Evolutionary conservation across 345 rosid species (phyloP), one percentile per base, ranked within the genome.

Genomic region (Aurinia saxatilis): DNA sequence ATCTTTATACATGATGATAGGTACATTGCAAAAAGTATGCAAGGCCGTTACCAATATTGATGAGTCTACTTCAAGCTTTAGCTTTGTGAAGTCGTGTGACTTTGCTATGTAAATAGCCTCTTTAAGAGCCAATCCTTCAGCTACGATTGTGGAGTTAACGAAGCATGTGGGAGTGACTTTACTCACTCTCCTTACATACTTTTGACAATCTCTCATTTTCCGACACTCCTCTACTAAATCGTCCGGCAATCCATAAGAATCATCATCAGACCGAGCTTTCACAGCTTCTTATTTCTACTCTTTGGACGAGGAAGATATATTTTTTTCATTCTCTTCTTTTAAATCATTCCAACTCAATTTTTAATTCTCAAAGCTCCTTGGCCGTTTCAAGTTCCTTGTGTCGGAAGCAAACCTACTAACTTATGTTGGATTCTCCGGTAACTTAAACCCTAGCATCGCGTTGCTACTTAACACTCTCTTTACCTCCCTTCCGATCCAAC

Each of bases 131-230:
- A n/a, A n/a, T n/a, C n/a, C n/a, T n/a, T n/a, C n/a, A n/a, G n/a
- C n/a, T n/a, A n/a, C n/a, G n/a, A n/a, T n/a, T n/a, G n/a, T n/a
- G n/a, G n/a, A n/a, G n/a, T n/a, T n/a, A n/a, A n/a, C n/a, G n/a
- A n/a, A n/a, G n/a, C n/a, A n/a, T n/a, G n/a, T n/a, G n/a, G n/a
- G n/a, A n/a, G n/a, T n/a, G n/a, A n/a, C n/a, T 77, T 95, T 95
- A 82, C 99, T 84, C 39, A 88, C 92, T 46, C 90, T 86, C 41
- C 99, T 77, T 7, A 88, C 88, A 51, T 90, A 95, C 63, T 71
- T 81, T 8, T 74, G 63, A 41, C 61, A 62, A 42, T 78, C 50
- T 67, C 68, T 82, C 46, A 45, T 44, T 38, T 72, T 65, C 71
- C 56, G 48, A 72, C 71, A 72, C 15, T 72, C 75, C 0, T 71